Evolutionary conservation across 352 stramenopile species (phyloP).

Genomic region (Globisporangium okanoganense): DNA sequence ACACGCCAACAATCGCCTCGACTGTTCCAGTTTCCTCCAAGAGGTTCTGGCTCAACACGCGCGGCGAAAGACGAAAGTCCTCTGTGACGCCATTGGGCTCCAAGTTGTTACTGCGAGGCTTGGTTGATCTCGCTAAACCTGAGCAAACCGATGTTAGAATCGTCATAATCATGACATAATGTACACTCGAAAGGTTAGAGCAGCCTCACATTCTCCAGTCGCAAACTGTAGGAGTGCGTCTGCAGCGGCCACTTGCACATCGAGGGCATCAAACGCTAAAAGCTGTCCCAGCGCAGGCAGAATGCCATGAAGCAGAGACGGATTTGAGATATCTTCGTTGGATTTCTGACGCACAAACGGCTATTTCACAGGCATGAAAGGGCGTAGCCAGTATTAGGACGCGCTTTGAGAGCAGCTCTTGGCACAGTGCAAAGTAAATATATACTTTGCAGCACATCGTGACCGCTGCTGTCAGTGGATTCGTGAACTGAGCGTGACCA

Average conservation of each 20-base stretch:
- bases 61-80: conserved; percentile 55
- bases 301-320: conserved; percentile 40
- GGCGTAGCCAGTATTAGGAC: background rate
- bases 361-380: conserved; percentile 17
- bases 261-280: conserved; percentile 47
- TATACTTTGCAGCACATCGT: conserved; percentile 41
- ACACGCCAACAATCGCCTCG: conserved; percentile 50
- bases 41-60: conserved; percentile 62
- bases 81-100: conserved; percentile 24
- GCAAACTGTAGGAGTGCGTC: conserved; percentile 58
- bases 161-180: background rate
- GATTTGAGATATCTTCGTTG: conserved; percentile 76
- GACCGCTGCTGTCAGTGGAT: conserved; percentile 38
- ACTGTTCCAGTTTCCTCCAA: conserved; percentile 62
- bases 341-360: conserved; percentile 67
- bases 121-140: conserved; percentile 34
- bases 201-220: conserved; percentile 49
- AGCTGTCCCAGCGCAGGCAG: conserved; percentile 54
- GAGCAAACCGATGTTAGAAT: background rate
- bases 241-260: conserved; percentile 58
- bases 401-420: background rate
- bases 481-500: conserved; percentile 34
- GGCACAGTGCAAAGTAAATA: background rate
- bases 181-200: background rate
- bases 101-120: conserved; percentile 28